A percentile compares a stretch with the other conserved stretches of the same genome.
Evolutionary conservation across 1,284 basidiomycete species (phyloP).

Genomic region (Rhodotorula sp.): DNA sequence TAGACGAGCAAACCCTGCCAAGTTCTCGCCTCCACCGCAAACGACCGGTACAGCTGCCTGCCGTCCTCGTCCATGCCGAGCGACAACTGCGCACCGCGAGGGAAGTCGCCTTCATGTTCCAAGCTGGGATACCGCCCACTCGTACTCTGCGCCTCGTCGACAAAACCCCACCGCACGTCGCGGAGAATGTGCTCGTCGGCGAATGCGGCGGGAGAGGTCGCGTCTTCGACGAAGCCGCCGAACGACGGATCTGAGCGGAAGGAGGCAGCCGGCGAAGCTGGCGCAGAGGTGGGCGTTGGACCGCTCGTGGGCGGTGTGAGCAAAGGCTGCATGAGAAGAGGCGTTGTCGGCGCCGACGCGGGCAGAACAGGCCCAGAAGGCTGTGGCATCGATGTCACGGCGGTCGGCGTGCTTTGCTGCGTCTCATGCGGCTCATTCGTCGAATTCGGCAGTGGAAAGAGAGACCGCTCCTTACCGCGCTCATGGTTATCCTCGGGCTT

Average conservation of each 20-base stretch:
- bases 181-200: slow-evolving; percentile 19
- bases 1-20: slow-evolving; percentile 31
- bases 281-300: too few relatives aligned
- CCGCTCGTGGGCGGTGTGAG: background rate
- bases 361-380: background rate
- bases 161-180: slow-evolving; percentile 28
- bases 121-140: slow-evolving; percentile 14
- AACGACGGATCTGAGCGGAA: background rate
- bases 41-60: slow-evolving; percentile 42
- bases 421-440: background rate
- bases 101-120: slow-evolving; percentile 29
- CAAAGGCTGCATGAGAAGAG: background rate
- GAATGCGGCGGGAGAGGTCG: background rate
- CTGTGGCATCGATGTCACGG: background rate
- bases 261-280: background rate
- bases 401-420: background rate
- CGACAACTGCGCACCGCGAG: slow-evolving; percentile 28
- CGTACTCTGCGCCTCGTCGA: background rate
- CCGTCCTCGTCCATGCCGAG: slow-evolving; percentile 46
- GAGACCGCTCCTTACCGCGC: too few relatives aligned
- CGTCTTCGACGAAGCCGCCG: slow-evolving; percentile 26
- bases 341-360: background rate
- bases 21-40: slow-evolving; percentile 34
- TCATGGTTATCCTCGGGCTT: background rate
- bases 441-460: background rate